These are phyloP conservation scores for Diaporthe longicolla DNA, from an alignment of 2,329 filamentous ascomycete species.

Conservation along the genomic window DNA sequence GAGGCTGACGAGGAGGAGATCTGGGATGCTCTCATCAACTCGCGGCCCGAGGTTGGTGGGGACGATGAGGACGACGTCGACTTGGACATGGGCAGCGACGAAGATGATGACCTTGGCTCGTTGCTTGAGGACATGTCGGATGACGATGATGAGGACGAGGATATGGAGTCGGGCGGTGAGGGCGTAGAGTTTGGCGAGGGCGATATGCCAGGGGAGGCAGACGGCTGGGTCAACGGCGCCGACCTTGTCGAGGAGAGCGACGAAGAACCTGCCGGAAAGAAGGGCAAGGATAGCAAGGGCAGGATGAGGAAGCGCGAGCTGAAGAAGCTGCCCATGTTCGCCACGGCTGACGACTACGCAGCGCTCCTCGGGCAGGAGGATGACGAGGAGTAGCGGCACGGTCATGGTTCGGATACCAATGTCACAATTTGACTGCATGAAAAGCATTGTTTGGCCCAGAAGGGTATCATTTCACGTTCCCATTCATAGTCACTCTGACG, in stretches of 20 bases:
- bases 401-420: slow-evolving; percentile 2
- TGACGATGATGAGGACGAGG: slow-evolving; percentile 60
- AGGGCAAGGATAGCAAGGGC: slow-evolving; percentile 50
- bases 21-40: slow-evolving; percentile 90
- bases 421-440: neutral
- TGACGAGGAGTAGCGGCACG: slow-evolving; percentile 56
- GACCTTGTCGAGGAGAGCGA: slow-evolving; percentile 63
- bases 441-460: neutral
- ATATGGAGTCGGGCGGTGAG: slow-evolving; percentile 56
- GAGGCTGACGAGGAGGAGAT: slow-evolving; percentile 83
- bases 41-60: slow-evolving; percentile 82
- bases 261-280: slow-evolving; percentile 52
- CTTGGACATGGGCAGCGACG: slow-evolving; percentile 62
- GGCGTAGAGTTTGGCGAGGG: slow-evolving; percentile 57
- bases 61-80: slow-evolving; percentile 66
- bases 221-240: slow-evolving; percentile 68
- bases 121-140: slow-evolving; percentile 50
- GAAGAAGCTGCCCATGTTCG: slow-evolving; percentile 92
- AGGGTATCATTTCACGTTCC: neutral
- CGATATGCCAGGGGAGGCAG: slow-evolving; percentile 57
- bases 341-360: slow-evolving; percentile 93
- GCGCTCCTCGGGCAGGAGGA: slow-evolving; percentile 83
- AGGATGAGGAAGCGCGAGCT: slow-evolving; percentile 84
- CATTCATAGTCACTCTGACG: neutral
- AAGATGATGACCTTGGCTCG: slow-evolving; percentile 57